These are phyloP conservation scores for Linum trigynum DNA, from an alignment of 345 rosid genomes.

Conservation along the genomic window DNA sequence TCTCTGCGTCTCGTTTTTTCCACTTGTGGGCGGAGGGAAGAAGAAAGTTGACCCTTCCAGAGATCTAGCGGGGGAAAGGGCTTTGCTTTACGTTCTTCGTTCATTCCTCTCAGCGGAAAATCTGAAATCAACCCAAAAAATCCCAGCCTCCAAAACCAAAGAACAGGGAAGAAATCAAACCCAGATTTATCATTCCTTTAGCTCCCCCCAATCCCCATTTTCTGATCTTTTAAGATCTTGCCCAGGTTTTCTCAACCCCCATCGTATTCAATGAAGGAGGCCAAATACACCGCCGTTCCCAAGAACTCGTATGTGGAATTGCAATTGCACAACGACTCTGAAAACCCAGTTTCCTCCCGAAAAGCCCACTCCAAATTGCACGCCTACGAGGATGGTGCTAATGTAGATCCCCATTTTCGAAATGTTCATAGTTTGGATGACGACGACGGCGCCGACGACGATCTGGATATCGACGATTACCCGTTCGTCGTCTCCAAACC, in stretches of 20 bases:
- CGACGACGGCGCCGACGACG: slow-evolving; percentile 23
- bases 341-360: slow-evolving; percentile 17
- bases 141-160: no score
- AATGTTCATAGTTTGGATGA: slow-evolving; percentile 15
- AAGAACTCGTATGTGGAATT: slow-evolving; percentile 50
- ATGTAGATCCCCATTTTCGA: slow-evolving; percentile 19
- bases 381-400: slow-evolving; percentile 31
- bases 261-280: slow-evolving; percentile 27
- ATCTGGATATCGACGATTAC: slow-evolving; percentile 31
- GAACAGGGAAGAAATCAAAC: no score
- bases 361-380: slow-evolving; percentile 32
- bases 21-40: no score
- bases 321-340: slow-evolving; percentile 33
- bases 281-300: slow-evolving; percentile 53
- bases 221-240: background rate
- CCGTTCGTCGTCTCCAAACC: slow-evolving; percentile 26
- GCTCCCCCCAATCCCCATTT: background rate
- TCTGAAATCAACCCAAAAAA: no score
- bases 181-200: background rate
- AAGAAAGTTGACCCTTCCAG: no score
- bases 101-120: no score
- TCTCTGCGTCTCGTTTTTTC: no score
- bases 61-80: no score
- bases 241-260: background rate
- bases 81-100: no score